A percentile compares a stretch with the other conserved stretches of the same genome.
These are phyloP conservation scores for Leccinum olivaceopallidum DNA, from an alignment of 768 basidiomycete species.

Conservation along the genomic window DNA sequence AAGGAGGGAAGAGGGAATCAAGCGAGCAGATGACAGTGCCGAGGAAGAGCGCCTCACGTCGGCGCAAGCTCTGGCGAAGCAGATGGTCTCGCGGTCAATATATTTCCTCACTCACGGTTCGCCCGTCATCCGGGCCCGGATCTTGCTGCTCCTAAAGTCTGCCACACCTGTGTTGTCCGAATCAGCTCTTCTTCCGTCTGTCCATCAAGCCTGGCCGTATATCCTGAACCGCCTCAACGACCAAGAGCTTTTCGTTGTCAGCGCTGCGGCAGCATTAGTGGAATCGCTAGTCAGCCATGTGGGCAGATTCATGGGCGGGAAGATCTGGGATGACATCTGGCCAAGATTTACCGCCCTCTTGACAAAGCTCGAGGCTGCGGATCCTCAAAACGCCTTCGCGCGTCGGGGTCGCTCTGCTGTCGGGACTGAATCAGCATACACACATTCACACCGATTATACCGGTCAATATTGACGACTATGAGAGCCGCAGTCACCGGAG, in stretches of 20 bases:
- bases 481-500: conserved; percentile 60
- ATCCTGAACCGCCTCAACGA: conserved; percentile 82
- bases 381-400: conserved; percentile 65
- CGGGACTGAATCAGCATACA: conserved; percentile 72
- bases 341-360: conserved; percentile 73
- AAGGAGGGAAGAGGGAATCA: conserved; percentile 12
- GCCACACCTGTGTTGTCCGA: conserved; percentile 74
- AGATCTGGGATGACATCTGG: conserved; percentile 94
- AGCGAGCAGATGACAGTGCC: conserved; percentile 28
- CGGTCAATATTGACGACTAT: conserved; percentile 75
- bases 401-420: conserved; percentile 51
- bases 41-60: conserved; percentile 59
- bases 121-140: conserved; percentile 79
- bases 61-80: conserved; percentile 72
- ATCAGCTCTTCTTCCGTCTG: conserved; percentile 75
- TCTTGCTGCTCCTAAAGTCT: conserved; percentile 71
- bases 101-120: conserved; percentile 93
- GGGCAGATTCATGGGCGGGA: conserved; percentile 82
- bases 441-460: conserved; percentile 79
- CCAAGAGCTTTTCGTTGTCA: conserved; percentile 74
- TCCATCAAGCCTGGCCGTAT: conserved; percentile 94
- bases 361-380: conserved; percentile 56
- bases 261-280: conserved; percentile 72
- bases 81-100: conserved; percentile 84
- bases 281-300: conserved; percentile 66